A percentile compares a stretch with the other conserved stretches of the same genome.
Conservation (phyloP, 106 monocot genomes). For the Vanilla planifolia region DNA sequence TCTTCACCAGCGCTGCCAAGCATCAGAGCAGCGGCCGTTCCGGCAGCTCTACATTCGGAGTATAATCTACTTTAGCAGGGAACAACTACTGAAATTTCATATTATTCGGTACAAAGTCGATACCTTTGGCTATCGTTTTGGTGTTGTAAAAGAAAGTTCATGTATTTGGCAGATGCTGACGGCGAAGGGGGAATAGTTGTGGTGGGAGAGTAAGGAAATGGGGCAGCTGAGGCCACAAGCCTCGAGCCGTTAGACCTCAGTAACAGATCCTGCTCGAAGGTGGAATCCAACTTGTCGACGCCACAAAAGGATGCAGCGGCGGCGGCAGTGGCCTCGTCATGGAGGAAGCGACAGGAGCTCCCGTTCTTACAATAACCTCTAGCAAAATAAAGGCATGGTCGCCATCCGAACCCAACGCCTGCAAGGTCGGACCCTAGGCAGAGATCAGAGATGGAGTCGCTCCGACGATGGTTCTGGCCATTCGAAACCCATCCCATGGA, state of each 20-base stretch:
- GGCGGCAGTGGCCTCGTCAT: slow-evolving; percentile 28
- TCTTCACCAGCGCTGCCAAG: slow-evolving; percentile 32
- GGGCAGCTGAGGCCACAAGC: slow-evolving; percentile 22
- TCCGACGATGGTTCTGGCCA: slow-evolving; percentile 15
- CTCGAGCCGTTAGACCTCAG: slow-evolving; percentile 56
- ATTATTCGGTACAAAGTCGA: neutral
- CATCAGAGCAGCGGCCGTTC: slow-evolving; percentile 53
- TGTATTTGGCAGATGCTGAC: slow-evolving; percentile 24
- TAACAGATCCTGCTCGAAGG: slow-evolving; percentile 58
- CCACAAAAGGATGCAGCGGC: slow-evolving; percentile 5
- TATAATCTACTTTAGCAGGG: neutral
- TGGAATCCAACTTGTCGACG: slow-evolving; percentile 27
- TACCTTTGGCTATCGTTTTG: slow-evolving; percentile 70
- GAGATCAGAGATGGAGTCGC: slow-evolving; percentile 21
- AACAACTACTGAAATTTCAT: neutral
- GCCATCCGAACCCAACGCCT: slow-evolving; percentile 57
- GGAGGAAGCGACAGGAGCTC: slow-evolving; percentile 69
- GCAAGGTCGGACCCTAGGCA: slow-evolving; percentile 12
- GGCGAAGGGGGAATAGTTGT: neutral
- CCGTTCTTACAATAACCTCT: slow-evolving; percentile 96
- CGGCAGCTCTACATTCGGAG: slow-evolving; percentile 10
- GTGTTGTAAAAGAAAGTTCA: slow-evolving; percentile 50
- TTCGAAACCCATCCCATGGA: neutral
- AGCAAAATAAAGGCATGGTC: slow-evolving; percentile 83
- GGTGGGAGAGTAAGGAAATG: slow-evolving; percentile 56